A percentile compares a stretch with the other conserved stretches of the same genome.
Evolutionary conservation across 2,329 filamentous ascomycete genomes (phyloP).

Genomic region (Pseudogymnoascus pannorum): DNA sequence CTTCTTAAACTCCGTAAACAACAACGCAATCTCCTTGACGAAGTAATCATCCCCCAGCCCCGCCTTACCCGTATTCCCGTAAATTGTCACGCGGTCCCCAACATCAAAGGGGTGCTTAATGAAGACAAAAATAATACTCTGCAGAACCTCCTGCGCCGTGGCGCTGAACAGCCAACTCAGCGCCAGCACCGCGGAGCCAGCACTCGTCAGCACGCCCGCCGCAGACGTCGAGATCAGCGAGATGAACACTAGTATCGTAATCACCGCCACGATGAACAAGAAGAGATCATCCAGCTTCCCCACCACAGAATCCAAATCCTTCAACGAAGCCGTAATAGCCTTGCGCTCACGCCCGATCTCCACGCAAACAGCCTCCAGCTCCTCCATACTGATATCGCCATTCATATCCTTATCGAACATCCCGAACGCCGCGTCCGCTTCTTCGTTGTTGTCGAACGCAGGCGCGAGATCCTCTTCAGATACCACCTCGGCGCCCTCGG

Average conservation of each 20-base stretch:
- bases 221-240: constrained; percentile 85
- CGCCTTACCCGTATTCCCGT: constrained; percentile 76
- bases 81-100: constrained; percentile 84
- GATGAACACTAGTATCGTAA: constrained; percentile 79
- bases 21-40: constrained; percentile 84
- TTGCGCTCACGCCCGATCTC: constrained; percentile 94
- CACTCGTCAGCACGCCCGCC: constrained; percentile 83
- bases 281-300: constrained; percentile 84
- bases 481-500: constrained; percentile 69
- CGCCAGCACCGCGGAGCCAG: constrained; percentile 79
- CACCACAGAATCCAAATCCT: constrained; percentile 91
- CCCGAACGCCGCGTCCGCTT: constrained; percentile 78
- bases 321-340: constrained; percentile 87
- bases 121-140: constrained; percentile 91
- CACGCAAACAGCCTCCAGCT: constrained; percentile 85
- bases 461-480: constrained; percentile 68
- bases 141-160: constrained; percentile 88
- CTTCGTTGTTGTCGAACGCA: constrained; percentile 75
- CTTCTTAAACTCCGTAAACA: constrained; percentile 98
- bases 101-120: constrained; percentile 97
- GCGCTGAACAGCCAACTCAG: constrained; percentile 88
- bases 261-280: constrained; percentile 74
- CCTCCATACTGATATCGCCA: constrained; percentile 91
- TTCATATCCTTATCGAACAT: constrained; percentile 98
- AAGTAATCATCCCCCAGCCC: constrained; percentile 88